Base-by-base conservation (phyloP, 2,329 filamentous ascomycete species). In the Claviceps paspali region DNA sequence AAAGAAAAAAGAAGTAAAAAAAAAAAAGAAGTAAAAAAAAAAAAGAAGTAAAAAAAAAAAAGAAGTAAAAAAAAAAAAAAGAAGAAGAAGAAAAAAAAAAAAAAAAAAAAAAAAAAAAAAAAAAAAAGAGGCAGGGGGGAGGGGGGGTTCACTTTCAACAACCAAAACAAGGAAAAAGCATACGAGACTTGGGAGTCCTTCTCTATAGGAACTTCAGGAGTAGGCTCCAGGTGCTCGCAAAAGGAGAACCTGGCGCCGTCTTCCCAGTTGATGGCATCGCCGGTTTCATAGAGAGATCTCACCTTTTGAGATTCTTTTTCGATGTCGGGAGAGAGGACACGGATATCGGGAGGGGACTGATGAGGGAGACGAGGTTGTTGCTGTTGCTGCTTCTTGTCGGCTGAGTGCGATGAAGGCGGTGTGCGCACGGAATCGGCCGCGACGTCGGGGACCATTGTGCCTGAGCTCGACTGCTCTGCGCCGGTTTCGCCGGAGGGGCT, bases 241-340 rank as follows among this genome's bases (percentile, higher is more conserved):
- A 63, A 64, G 52, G 60, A 64, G 52, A 53, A 60, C 46, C 61
- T 56, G 42, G 55, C 61, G 44, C 67, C 66, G 51, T 70, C 64
- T 55, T 70, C 66, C 64, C 64, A 69, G 45, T 57, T 59, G 56
- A 67, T 55, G 56, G 54, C 57, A 52, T 70, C 68, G 59, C 64
- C 65, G 51, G 63, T 63, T 61, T 68, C 65, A 65, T 76, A 76
- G 60, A 76, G 70, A 59, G 70, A 75, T 65, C 71, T 73, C 67
- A 76, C 71, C 66, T 75, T 74, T 69, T 70, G 68, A 61, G 71
- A 76, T 61, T 76, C 71, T 60, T 67, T 68, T 62, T 75, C 70
- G 50, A 67, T 56, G 48, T 73, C 69, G 53, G 61, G 59, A 48
- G 68, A 61, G 53, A 73, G 59, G 50, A 73, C 55, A 46, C 63